Percentiles rank a stretch among this genome's conserved stretches.
These are phyloP conservation scores for Cicer bijugum DNA, from an alignment of 306 rosid species.

Conservation along the genomic window DNA sequence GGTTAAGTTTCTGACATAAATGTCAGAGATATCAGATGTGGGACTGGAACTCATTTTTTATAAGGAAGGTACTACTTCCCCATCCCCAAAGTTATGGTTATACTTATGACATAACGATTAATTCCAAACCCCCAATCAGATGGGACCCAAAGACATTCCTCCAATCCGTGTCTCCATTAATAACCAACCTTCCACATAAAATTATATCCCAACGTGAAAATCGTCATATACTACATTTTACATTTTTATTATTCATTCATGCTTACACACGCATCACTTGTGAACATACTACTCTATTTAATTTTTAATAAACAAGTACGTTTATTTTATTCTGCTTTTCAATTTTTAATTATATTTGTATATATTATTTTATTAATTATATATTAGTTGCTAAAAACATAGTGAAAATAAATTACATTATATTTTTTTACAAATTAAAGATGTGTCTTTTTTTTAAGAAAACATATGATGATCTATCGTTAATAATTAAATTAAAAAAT, in stretches of 20 bases:
- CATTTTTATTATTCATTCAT: not conserved
- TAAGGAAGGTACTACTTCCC: not conserved
- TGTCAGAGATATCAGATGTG: slow-evolving; percentile 7
- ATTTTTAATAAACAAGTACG: no score
- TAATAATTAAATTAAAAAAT: no score
- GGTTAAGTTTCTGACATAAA: not conserved
- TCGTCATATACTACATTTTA: not conserved
- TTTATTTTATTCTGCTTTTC: no score
- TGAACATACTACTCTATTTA: not conserved
- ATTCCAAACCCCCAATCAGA: not conserved
- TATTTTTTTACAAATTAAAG: no score
- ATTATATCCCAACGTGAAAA: not conserved
- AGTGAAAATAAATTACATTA: no score
- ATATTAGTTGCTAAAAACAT: no score
- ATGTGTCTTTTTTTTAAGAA: no score
- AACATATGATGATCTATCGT: no score
- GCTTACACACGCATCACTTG: not conserved
- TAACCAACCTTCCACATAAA: not conserved
- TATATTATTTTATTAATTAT: no score
- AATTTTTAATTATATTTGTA: no score
- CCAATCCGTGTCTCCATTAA: slow-evolving; percentile 14
- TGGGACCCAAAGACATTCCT: slow-evolving; percentile 30
- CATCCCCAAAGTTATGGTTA: slow-evolving; percentile 6
- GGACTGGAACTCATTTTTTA: not conserved
- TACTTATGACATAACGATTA: not conserved